Percentiles rank a stretch among this genome's conserved stretches.
Conservation (phyloP, 2,329 filamentous ascomycete genomes). For the Fusarium proliferatum region DNA sequence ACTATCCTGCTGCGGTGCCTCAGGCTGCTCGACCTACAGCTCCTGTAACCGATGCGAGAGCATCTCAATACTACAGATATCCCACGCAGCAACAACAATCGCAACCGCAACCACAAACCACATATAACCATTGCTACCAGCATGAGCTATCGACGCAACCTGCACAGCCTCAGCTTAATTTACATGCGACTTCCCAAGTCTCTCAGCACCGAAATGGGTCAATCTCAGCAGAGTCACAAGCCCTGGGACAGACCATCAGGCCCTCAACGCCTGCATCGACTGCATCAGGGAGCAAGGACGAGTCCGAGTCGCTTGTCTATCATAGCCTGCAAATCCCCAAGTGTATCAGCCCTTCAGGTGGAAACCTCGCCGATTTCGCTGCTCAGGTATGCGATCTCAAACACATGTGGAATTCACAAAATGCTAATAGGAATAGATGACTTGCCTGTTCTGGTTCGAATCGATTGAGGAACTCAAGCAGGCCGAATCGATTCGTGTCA, state of each 20-base stretch:
- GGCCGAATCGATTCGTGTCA: constrained; percentile 70
- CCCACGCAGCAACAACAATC: constrained; percentile 40
- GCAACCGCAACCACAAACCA: constrained; percentile 17
- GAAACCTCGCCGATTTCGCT: constrained; percentile 83
- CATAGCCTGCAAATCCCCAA: constrained; percentile 77
- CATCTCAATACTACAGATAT: constrained; percentile 49
- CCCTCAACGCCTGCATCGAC: constrained; percentile 50
- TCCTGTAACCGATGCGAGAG: constrained; percentile 49
- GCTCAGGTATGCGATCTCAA: constrained; percentile 71
- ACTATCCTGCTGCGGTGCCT: constrained; percentile 51
- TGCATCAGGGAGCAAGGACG: constrained; percentile 47
- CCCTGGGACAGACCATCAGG: constrained; percentile 49
- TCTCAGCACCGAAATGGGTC: constrained; percentile 35
- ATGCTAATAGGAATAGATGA: constrained; percentile 71
- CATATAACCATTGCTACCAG: constrained; percentile 28
- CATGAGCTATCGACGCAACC: constrained; percentile 22
- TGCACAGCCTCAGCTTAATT: constrained; percentile 15
- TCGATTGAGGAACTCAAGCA: constrained; percentile 80
- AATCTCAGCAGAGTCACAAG: constrained; percentile 29
- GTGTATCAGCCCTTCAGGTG: constrained; percentile 79
- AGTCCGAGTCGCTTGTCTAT: constrained; percentile 60
- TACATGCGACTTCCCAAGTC: constrained; percentile 22
- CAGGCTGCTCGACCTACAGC: constrained; percentile 50
- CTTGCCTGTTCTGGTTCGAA: constrained; percentile 98
- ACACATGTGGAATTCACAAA: not conserved